phyloP scores from a whole-genome alignment of 441 rosid species.

The Erodium texanum region DNA sequence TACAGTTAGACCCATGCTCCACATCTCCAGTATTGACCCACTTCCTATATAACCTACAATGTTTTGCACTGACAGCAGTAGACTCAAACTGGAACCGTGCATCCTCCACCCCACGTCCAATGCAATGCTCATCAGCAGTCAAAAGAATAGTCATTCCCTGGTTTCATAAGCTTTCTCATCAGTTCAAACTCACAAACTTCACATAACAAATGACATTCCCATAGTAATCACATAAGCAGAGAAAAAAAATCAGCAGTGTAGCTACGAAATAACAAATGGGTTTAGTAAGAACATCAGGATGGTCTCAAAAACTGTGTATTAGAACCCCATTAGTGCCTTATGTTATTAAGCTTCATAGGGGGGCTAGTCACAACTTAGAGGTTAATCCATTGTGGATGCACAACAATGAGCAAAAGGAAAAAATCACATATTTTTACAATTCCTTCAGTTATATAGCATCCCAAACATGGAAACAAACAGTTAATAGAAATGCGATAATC shows the following conservation, averaged over 20 bases:
- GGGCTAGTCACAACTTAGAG: no score
- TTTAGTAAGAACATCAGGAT: no score
- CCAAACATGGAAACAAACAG: background rate
- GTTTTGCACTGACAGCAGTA: constrained; percentile 59
- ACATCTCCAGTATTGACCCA: constrained; percentile 21
- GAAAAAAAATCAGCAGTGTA: no score
- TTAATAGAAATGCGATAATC: background rate
- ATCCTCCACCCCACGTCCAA: constrained; percentile 68
- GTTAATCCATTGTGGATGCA: no score
- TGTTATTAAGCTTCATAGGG: no score
- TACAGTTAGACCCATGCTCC: background rate
- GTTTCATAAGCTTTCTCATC: constrained; percentile 9
- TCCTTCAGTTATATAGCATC: no score
- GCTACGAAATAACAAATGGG: no score
- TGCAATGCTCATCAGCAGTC: constrained; percentile 56
- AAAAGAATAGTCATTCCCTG: constrained; percentile 77
- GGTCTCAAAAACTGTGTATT: no score
- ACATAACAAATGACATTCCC: background rate
- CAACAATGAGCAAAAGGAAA: no score
- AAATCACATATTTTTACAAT: no score
- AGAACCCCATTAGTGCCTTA: no score
- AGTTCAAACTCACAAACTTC: constrained; percentile 9
- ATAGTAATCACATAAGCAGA: no score
- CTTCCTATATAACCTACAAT: constrained; percentile 66
- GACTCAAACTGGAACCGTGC: constrained; percentile 56